phyloP scores from a whole-genome alignment of 257 asterid species.

The Solanum corneliomulleri region DNA sequence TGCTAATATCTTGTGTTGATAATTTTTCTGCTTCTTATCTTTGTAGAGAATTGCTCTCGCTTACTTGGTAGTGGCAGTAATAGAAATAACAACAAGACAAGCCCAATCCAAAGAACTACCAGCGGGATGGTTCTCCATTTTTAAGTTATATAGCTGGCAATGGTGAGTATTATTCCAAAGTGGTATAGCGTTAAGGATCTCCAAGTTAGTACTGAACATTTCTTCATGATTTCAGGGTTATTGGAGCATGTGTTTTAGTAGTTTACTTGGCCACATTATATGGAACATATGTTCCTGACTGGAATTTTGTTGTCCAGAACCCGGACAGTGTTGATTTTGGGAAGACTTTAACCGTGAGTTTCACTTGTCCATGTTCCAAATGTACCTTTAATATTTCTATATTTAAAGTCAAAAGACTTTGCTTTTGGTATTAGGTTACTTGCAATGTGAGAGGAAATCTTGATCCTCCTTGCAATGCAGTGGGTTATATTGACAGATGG shows the following conservation, averaged over 20 bases:
- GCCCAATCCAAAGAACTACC: constrained; percentile 11
- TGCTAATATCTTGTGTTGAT: neutral
- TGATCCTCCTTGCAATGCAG: constrained; percentile 76
- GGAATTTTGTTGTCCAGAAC: constrained; percentile 51
- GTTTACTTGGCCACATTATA: constrained; percentile 46
- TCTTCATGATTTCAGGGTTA: constrained; percentile 25
- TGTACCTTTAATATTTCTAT: neutral
- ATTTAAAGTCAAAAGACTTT: neutral
- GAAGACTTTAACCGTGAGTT: constrained; percentile 39
- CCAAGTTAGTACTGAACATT: neutral
- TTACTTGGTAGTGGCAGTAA: constrained; percentile 51
- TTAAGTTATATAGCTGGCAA: constrained; percentile 48
- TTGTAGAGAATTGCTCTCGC: constrained; percentile 67
- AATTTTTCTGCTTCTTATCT: neutral
- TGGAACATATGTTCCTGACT: constrained; percentile 58
- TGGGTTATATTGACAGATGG: constrained; percentile 57
- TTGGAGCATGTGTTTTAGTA: constrained; percentile 36
- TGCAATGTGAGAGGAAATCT: constrained; percentile 55
- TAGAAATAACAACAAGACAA: constrained; percentile 37
- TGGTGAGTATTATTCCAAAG: constrained; percentile 30
- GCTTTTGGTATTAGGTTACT: constrained; percentile 24
- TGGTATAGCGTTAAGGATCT: neutral
- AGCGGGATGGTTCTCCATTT: constrained; percentile 33
- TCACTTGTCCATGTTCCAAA: neutral
- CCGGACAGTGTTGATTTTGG: constrained; percentile 43